A percentile compares a stretch with the other conserved stretches of the same genome.
Evolutionary conservation across 2,329 filamentous ascomycete species (phyloP).

Genomic region (Aureobasidium sp.): DNA sequence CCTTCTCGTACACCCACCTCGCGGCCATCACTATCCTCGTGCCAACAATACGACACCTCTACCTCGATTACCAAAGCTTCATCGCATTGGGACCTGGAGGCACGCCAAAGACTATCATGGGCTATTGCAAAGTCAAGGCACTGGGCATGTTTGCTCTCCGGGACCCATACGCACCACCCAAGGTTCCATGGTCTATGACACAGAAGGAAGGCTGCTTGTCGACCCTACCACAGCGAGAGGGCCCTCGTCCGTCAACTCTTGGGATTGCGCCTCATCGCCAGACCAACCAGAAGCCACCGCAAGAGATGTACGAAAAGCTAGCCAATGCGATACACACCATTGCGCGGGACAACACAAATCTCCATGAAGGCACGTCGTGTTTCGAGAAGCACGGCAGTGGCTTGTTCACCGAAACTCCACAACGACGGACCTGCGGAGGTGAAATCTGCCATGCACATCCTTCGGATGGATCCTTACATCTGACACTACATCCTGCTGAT

Average conservation of each 20-base stretch:
- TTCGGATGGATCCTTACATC: conserved; percentile 67
- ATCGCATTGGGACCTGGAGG: conserved; percentile 71
- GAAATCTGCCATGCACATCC: conserved; percentile 77
- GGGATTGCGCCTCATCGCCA: conserved; percentile 80
- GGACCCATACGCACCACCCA: conserved; percentile 57
- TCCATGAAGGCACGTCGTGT: conserved; percentile 55
- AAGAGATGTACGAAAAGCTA: conserved; percentile 47
- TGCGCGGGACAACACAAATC: conserved; percentile 32
- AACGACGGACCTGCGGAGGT: conserved; percentile 65
- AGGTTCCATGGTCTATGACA: conserved; percentile 41
- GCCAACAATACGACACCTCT: conserved; percentile 33
- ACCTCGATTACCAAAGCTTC: conserved; percentile 68
- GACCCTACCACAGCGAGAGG: conserved; percentile 52
- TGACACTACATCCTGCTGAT: conserved; percentile 72
- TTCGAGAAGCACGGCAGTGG: conserved; percentile 77
- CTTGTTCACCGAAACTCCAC: conserved; percentile 58
- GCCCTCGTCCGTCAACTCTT: conserved; percentile 56
- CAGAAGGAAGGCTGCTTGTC: conserved; percentile 53
- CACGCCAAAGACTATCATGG: conserved; percentile 62
- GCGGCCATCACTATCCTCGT: conserved; percentile 30
- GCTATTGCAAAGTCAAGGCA: conserved; percentile 66
- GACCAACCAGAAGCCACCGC: conserved; percentile 55
- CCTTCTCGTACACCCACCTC: not conserved
- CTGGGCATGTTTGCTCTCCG: conserved; percentile 63
- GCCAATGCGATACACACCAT: conserved; percentile 46